Evolutionary conservation across 2,329 filamentous ascomycete genomes (phyloP).

Genomic region (Grosmannia serpens): DNA sequence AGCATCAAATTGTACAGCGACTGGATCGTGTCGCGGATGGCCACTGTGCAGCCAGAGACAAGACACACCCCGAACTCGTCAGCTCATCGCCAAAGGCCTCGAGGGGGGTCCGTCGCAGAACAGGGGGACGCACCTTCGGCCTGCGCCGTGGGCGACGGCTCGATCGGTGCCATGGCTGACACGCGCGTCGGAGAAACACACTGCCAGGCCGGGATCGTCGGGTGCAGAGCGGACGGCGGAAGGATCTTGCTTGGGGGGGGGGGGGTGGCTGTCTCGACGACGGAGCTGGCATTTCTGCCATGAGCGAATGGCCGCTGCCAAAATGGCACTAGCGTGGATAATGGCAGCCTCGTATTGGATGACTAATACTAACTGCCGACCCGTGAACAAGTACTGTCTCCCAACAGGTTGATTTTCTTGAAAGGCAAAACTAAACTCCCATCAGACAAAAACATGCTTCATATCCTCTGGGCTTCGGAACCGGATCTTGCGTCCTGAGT

Average conservation of each 20-base stretch:
- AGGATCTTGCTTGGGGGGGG: too few relatives aligned
- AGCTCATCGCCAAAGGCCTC: neutral
- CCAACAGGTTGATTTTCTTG: neutral
- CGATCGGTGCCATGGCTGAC: conserved; percentile 28
- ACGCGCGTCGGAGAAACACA: too few relatives aligned
- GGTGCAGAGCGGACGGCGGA: too few relatives aligned
- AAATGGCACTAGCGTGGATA: neutral
- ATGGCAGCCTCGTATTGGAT: neutral
- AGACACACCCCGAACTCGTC: neutral
- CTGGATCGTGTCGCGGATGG: conserved; percentile 40
- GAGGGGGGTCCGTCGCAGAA: too few relatives aligned
- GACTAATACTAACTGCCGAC: too few relatives aligned
- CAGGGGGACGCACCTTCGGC: conserved; percentile 9
- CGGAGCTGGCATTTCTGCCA: neutral
- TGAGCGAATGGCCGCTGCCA: neutral
- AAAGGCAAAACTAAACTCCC: neutral
- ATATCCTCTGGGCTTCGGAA: neutral
- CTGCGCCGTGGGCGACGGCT: conserved; percentile 8
- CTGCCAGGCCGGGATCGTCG: neutral
- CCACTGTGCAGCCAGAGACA: neutral
- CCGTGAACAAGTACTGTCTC: too few relatives aligned
- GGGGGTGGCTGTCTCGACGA: too few relatives aligned
- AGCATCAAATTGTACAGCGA: conserved; percentile 54
- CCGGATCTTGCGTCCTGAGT: neutral
- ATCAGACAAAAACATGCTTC: neutral